Evolutionary conservation across 371 early-diverging fungal genomes (phyloP).

Genomic region (Rhizopus arrhizus): DNA sequence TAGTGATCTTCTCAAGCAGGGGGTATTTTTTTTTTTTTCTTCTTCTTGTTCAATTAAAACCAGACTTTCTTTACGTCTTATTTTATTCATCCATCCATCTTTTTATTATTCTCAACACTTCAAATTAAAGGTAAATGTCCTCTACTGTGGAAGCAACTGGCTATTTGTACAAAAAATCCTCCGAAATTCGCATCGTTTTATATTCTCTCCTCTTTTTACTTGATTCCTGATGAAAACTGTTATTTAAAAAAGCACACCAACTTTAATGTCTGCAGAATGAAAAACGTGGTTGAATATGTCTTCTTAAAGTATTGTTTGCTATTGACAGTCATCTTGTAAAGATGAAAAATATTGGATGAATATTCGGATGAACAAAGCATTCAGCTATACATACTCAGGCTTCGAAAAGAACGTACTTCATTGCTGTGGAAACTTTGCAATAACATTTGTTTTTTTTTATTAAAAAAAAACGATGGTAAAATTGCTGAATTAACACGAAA

Average conservation of each 20-base stretch:
- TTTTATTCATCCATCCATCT: constrained; percentile 7
- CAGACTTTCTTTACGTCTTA: not conserved
- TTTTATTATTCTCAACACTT: not conserved
- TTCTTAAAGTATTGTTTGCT: too few relatives aligned
- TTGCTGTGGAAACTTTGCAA: not conserved
- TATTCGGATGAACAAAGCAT: not conserved
- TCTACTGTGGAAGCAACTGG: constrained; percentile 25
- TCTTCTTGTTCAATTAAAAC: constrained; percentile 3
- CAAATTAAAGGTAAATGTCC: constrained; percentile 27
- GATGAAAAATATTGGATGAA: not conserved
- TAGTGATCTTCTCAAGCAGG: not conserved
- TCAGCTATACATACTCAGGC: constrained; percentile 1
- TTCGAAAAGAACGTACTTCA: not conserved
- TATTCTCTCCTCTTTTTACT: not conserved
- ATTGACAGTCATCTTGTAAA: not conserved
- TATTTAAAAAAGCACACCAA: not conserved
- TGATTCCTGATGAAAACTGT: constrained; percentile 2
- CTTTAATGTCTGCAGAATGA: not conserved
- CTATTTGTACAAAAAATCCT: constrained; percentile 7
- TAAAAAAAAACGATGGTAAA: not conserved
- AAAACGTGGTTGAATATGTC: too few relatives aligned
- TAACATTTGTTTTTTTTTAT: not conserved
- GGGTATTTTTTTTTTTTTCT: constrained; percentile 4
- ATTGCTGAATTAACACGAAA: not conserved
- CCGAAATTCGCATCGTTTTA: constrained; percentile 5